Evolutionary conservation across 2,329 filamentous ascomycete species (phyloP), one percentile per base, ranked within the genome.

Genomic region (Ciborinia camelliae): DNA sequence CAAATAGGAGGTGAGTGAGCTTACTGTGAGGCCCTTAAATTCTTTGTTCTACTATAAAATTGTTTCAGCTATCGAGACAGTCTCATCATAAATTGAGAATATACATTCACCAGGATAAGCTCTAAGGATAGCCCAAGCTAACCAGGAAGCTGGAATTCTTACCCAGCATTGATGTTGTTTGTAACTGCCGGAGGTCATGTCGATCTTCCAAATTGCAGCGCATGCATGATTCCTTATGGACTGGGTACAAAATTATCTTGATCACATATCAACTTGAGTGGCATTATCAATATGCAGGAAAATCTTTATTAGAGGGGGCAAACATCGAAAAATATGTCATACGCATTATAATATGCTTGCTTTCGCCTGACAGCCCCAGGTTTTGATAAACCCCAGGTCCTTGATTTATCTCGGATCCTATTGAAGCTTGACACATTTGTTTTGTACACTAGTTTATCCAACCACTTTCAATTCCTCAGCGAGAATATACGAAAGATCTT

Each of bases 31-130:
- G 64, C 59, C 39, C 48, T 50, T 62, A 58, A 20, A 57, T 39
- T 68, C 69, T 70, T 72, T 72, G 67, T 70, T 47, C 66, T 68
- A 26, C 64, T 51, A 51, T 28, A 50, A 52, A 50, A 23, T 18
- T 45, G 70, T 72, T 72, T 72, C 70, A 71, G 61, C 26, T 54
- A 58, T 64, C 53, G 63, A 70, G 65, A 71, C 65, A 69, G 67
- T 70, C 66, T 70, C 63, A 67, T 64, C 18, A 48, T 32, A 57
- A 37, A 54, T 65, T 72, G 59, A 68, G 67, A 45, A 66, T 39
- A 67, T 69, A 66, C 70, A 54, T 39, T 65, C 50, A 28, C 45
- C 58, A 66, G 52, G 67, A 62, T 68, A 68, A 62, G 35, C 37
- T 55, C 32, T 35, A 47, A 45, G 35, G 23, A 55, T 53, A 43